phyloP scores from a whole-genome alignment of 257 asterid species.

The Anisodus tanguticus region DNA sequence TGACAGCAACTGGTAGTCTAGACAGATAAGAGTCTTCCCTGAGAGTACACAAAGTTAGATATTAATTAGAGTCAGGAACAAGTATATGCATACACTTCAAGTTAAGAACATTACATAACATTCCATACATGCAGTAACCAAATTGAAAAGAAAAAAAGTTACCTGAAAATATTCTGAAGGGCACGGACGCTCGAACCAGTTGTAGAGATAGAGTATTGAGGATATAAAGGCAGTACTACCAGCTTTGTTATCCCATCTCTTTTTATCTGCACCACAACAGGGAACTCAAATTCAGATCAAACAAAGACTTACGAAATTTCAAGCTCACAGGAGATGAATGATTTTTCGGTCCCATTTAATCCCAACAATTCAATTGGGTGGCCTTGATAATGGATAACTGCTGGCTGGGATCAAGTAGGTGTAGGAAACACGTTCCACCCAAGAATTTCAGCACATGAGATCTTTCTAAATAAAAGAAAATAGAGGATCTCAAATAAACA shows the following conservation, averaged over 20 bases:
- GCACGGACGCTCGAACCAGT: constrained; percentile 96
- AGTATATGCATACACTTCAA: background rate
- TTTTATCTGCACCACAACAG: constrained; percentile 63
- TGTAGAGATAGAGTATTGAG: constrained; percentile 95
- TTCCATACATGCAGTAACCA: background rate
- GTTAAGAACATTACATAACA: constrained; percentile 6
- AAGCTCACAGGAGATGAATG: background rate
- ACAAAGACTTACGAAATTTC: background rate
- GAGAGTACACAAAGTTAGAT: constrained; percentile 33
- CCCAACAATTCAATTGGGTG: background rate
- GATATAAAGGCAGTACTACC: constrained; percentile 91
- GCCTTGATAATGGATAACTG: background rate
- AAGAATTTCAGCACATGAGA: background rate
- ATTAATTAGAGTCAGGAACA: constrained; percentile 17
- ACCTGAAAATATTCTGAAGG: constrained; percentile 78
- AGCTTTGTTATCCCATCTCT: constrained; percentile 79
- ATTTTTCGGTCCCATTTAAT: background rate
- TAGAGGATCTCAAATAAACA: background rate
- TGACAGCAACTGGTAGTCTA: constrained; percentile 79
- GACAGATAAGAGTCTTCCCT: constrained; percentile 73
- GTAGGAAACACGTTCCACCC: background rate
- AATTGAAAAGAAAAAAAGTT: constrained; percentile 9
- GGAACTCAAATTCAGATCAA: constrained; percentile 20
- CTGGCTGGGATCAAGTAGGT: background rate
- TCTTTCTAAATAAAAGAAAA: background rate